Base-by-base conservation (phyloP, 148 eudicot genomes). In the Rhododendron mucronatum region DNA sequence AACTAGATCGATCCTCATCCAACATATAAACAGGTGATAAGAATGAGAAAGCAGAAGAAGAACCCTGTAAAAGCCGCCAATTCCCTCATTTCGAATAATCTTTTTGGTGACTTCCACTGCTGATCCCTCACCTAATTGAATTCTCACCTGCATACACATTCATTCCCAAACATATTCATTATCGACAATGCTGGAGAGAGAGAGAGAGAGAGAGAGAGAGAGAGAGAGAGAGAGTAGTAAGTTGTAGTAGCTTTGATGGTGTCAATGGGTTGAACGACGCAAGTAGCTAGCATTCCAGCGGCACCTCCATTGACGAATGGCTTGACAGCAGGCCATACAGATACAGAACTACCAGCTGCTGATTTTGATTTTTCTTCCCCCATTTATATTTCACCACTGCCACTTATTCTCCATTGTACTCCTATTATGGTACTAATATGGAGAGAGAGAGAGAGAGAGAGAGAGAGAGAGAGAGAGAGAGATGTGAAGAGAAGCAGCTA, bases 41-140 rank as follows among this genome's bases (percentile, higher is more conserved):
- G 33, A 69, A 28, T 4, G 16, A 67, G 75, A 61, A 51, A 78
- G 33, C 14, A 51, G 8, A 51, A 13, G 3, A 10, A 65, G 57
- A 3, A 93, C 95, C 92, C 90, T 93, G 88, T 93, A 93, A 84
- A 93, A 90, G 59, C 92, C 92, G 35, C 88, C 78, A 84, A 91
- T 51, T 79, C 95, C 95, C 87, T 93, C 90, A 57, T 89, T 86
- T 30, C 87, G 87, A n/a, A 93, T 91, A 89, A 93, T 90, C 84
- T 84, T 91, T 86, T 74, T 89, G 10, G 93, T 85, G 10, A 93
- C 90, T 14, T 88, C 86, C 9, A 71, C 74, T 4, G 93, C 93
- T 23, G 95, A 93, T 20, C 95, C 95, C 75, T 93, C 91, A 6
- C 95, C 95, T 84, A 93, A 59, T 75, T 93, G 95, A 30, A 93